Conservation (phyloP, 768 basidiomycete genomes). For the button mushroom (Agaricus bisporus) region DNA sequence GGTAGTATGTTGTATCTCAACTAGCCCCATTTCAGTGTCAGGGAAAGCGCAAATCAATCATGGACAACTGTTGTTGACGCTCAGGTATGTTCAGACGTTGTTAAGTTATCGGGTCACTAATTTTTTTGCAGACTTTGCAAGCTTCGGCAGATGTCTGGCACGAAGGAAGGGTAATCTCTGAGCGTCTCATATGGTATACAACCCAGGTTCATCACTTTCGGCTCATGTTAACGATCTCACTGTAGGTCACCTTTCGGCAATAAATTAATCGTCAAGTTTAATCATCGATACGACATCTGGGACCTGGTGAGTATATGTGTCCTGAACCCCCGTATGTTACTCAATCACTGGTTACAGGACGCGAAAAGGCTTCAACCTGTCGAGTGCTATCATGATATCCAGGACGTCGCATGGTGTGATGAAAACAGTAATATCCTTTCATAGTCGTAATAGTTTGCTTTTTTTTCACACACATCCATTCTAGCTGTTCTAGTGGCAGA, state of each 20-base stretch:
- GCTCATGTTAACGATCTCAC: too few relatives aligned
- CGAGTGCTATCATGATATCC: background rate
- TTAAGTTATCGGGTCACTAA: background rate
- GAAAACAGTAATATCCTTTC: background rate
- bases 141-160: background rate
- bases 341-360: background rate
- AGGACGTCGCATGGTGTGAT: constrained; percentile 3
- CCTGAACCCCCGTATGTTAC: too few relatives aligned
- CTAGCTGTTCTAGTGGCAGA: constrained; percentile 4
- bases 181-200: background rate
- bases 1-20: background rate
- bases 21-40: background rate
- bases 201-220: too few relatives aligned
- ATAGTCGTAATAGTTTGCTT: background rate
- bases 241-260: constrained; percentile 6
- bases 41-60: background rate
- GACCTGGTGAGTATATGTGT: constrained; percentile 2
- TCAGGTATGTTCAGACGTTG: background rate
- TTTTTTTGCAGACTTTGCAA: background rate
- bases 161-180: background rate
- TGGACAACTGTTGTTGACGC: background rate
- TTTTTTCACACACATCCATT: background rate
- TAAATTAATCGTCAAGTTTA: constrained; percentile 4
- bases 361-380: background rate
- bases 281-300: constrained; percentile 9